Evolutionary conservation across 495 filamentous ascomycete species (phyloP).

Genomic region (Penicillium chermesinum): DNA sequence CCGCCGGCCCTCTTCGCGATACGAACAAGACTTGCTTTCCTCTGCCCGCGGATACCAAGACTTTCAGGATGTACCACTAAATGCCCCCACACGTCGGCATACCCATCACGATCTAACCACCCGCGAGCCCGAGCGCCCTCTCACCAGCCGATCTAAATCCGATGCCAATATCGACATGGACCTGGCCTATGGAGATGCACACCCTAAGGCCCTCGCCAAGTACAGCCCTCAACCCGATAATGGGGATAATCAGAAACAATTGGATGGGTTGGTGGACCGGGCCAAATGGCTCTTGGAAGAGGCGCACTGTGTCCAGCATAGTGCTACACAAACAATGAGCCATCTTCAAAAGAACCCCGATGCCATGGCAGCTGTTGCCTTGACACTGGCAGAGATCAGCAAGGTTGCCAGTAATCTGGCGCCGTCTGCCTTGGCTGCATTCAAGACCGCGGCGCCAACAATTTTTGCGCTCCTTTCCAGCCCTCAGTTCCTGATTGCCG

Average conservation of each 20-base stretch:
- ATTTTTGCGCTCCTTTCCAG: constrained; percentile 82
- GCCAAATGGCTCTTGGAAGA: constrained; percentile 74
- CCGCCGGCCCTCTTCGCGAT: constrained; percentile 19
- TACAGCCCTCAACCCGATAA: constrained; percentile 22
- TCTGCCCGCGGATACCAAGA: constrained; percentile 13
- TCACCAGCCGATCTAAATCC: constrained; percentile 35
- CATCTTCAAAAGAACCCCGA: constrained; percentile 87
- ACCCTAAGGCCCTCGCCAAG: constrained; percentile 37
- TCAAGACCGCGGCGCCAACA: constrained; percentile 76
- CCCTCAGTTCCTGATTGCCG: constrained; percentile 91
- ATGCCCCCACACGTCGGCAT: constrained; percentile 41
- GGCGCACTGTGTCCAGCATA: constrained; percentile 80
- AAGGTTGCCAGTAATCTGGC: constrained; percentile 77
- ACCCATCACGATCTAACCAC: constrained; percentile 37
- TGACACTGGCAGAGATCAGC: constrained; percentile 88
- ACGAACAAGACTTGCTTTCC: constrained; percentile 34
- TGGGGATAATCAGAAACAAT: constrained; percentile 48
- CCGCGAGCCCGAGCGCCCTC: constrained; percentile 23
- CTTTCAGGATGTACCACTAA: constrained; percentile 15
- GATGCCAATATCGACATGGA: constrained; percentile 75
- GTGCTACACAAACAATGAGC: constrained; percentile 76
- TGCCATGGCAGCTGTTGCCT: constrained; percentile 87
- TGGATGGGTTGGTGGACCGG: constrained; percentile 59
- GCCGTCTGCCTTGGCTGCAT: constrained; percentile 63
- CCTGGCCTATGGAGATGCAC: constrained; percentile 69